Evolutionary conservation across 805 yeast species (phyloP).

Genomic region (Candida ipomoeae): DNA sequence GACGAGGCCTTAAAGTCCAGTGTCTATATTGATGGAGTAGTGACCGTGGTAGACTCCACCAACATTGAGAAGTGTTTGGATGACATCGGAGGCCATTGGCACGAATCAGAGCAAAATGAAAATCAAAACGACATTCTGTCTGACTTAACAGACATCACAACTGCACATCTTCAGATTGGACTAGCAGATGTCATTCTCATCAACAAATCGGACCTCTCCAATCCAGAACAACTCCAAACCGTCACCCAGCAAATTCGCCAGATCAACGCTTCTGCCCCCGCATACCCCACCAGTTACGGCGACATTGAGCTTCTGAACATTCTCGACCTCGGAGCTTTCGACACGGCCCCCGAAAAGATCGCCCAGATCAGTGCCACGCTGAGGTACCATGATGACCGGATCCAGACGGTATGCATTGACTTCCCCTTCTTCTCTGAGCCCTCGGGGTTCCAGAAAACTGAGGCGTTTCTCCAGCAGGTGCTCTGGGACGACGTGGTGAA

Average conservation of each 20-base stretch:
- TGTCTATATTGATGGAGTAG: conserved; percentile 86
- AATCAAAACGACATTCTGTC: too few relatives aligned
- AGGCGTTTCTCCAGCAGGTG: conserved; percentile 60
- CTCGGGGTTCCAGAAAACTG: conserved; percentile 45
- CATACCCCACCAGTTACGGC: conserved; percentile 69
- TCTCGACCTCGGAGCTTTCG: conserved; percentile 79
- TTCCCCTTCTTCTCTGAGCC: conserved; percentile 39
- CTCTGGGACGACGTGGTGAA: conserved; percentile 65
- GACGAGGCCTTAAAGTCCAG: conserved; percentile 83
- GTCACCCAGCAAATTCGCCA: conserved; percentile 39
- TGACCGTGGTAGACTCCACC: conserved; percentile 78
- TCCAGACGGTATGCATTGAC: conserved; percentile 36
- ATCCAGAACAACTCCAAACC: conserved; percentile 23
- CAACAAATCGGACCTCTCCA: conserved; percentile 66
- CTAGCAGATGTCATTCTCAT: conserved; percentile 79
- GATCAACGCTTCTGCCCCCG: conserved; percentile 68
- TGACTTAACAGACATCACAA: conserved; percentile 49
- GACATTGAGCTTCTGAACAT: conserved; percentile 62
- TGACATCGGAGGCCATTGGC: conserved; percentile 74
- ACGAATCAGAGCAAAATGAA: conserved; percentile 32
- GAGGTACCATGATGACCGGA: conserved; percentile 37
- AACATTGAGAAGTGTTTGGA: conserved; percentile 63
- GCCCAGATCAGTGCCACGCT: conserved; percentile 12
- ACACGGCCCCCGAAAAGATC: conserved; percentile 24
- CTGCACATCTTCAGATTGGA: conserved; percentile 88